phyloP scores from a whole-genome alignment of 169 alveolate species.

The Theileria equi region DNA sequence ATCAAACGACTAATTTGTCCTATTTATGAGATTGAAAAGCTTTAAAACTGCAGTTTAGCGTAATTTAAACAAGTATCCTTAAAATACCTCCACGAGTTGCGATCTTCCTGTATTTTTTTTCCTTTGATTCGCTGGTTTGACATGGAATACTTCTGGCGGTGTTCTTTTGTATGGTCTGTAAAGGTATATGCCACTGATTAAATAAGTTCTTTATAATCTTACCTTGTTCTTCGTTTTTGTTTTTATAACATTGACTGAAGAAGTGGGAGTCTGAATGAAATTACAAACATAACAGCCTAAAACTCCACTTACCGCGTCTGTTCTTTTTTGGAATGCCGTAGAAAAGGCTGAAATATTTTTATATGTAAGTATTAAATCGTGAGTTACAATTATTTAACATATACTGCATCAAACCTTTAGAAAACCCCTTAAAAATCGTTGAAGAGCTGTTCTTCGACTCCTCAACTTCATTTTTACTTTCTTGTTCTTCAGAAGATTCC shows the following conservation, averaged over 20 bases:
- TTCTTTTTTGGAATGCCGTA: too few relatives aligned
- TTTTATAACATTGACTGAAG: too few relatives aligned
- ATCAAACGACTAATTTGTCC: too few relatives aligned
- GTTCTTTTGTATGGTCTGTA: not conserved
- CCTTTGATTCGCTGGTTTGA: not conserved
- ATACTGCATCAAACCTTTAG: conserved; percentile 17
- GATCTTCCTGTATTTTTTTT: conserved; percentile 12
- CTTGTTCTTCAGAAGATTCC: conserved; percentile 10
- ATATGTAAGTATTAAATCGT: too few relatives aligned
- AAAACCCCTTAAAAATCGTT: conserved; percentile 12
- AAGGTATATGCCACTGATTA: not conserved
- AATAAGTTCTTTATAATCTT: not conserved
- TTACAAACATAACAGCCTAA: too few relatives aligned
- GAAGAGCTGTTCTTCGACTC: too few relatives aligned
- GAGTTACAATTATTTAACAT: too few relatives aligned
- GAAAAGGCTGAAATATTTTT: too few relatives aligned
- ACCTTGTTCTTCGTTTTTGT: conserved; percentile 2
- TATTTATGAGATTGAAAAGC: conserved; percentile 7
- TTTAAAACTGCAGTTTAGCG: not conserved
- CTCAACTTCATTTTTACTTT: not conserved
- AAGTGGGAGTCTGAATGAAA: too few relatives aligned
- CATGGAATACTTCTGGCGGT: conserved; percentile 6
- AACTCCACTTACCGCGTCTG: too few relatives aligned
- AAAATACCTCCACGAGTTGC: conserved; percentile 24
- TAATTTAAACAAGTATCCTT: not conserved